A percentile compares a stretch with the other conserved stretches of the same genome.
phyloP scores from a whole-genome alignment of 1,139 yeast genomes.

The Geotrichum fermentans region DNA sequence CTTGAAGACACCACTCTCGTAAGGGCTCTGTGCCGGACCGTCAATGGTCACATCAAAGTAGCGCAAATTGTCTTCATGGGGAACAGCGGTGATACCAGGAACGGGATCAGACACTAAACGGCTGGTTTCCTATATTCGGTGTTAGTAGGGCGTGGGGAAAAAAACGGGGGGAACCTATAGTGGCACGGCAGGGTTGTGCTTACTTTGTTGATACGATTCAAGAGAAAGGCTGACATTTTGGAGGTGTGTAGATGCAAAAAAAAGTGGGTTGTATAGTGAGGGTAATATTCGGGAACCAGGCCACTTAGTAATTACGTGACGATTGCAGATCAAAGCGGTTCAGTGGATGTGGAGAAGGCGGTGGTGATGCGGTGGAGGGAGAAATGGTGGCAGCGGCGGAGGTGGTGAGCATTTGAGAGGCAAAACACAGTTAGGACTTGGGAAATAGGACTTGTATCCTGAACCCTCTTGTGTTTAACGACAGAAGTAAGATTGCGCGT shows the following conservation, averaged over 20 bases:
- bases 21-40: slow-evolving; percentile 86
- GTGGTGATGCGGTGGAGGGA: background rate
- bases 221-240: slow-evolving; percentile 16
- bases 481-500: background rate
- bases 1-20: slow-evolving; percentile 70
- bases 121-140: slow-evolving; percentile 69
- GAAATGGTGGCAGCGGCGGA: background rate
- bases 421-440: slow-evolving; percentile 1
- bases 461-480: slow-evolving; percentile 1
- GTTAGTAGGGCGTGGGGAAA: background rate
- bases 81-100: slow-evolving; percentile 89
- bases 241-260: background rate
- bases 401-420: background rate
- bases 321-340: too few relatives aligned
- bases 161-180: background rate
- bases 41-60: slow-evolving; percentile 85
- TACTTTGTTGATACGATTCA: slow-evolving; percentile 20
- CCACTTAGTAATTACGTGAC: too few relatives aligned
- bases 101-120: slow-evolving; percentile 90
- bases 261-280: too few relatives aligned
- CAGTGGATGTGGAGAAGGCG: too few relatives aligned
- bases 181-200: background rate
- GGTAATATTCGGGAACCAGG: too few relatives aligned
- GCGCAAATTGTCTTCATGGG: slow-evolving; percentile 88
- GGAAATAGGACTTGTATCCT: background rate